These are phyloP conservation scores for Diplocarpon mali DNA, from an alignment of 2,329 filamentous ascomycete genomes.

Conservation along the genomic window DNA sequence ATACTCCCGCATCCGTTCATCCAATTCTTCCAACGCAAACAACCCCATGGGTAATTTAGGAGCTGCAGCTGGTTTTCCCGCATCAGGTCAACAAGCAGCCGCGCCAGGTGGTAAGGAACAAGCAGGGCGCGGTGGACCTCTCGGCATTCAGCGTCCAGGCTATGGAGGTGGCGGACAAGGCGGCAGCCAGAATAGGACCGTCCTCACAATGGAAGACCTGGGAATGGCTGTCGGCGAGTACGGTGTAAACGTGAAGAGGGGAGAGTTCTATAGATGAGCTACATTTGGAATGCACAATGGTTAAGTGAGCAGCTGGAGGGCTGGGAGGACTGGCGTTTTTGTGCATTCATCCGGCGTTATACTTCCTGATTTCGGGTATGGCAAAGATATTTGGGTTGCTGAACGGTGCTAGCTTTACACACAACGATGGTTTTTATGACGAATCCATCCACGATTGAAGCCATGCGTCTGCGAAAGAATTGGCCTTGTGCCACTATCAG, in stretches of 20 bases:
- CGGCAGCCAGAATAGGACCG: constrained; percentile 79
- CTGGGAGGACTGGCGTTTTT: constrained; percentile 12
- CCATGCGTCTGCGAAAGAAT: too few relatives aligned
- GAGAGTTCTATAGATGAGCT: constrained; percentile 80
- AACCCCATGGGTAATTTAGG: constrained; percentile 85
- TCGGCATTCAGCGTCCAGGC: constrained; percentile 52
- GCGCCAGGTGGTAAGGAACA: constrained; percentile 45
- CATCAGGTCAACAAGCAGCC: constrained; percentile 50
- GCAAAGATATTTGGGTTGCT: neutral
- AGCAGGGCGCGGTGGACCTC: constrained; percentile 39
- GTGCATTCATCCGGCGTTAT: neutral
- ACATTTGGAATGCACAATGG: neutral
- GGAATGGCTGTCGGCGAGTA: constrained; percentile 98
- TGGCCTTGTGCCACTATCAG: too few relatives aligned
- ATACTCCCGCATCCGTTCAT: constrained; percentile 91
- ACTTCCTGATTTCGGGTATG: neutral
- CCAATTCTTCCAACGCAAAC: constrained; percentile 73
- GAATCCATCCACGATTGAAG: too few relatives aligned
- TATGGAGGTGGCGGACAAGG: constrained; percentile 84
- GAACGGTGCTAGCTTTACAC: too few relatives aligned
- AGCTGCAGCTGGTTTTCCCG: constrained; percentile 58
- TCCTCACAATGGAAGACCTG: constrained; percentile 96
- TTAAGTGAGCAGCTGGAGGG: neutral
- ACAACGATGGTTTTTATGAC: too few relatives aligned
- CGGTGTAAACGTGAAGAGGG: constrained; percentile 92